Evolutionary conservation across 2,329 filamentous ascomycete genomes (phyloP).

Genomic region (Hyphodiscus sp.): DNA sequence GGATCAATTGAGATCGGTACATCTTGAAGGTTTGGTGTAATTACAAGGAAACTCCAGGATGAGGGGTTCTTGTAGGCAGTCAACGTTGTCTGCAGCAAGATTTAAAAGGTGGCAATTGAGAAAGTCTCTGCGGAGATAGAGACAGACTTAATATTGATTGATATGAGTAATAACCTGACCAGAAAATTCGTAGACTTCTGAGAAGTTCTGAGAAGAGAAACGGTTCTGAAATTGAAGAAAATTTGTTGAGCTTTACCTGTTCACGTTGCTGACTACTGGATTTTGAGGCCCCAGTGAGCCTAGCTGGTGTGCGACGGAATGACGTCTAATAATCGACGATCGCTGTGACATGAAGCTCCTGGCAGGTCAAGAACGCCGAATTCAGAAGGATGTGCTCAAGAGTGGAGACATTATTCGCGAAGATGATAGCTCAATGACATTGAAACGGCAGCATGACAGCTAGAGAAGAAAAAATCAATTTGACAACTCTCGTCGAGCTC

Average conservation of each 20-base stretch:
- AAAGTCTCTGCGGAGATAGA: background rate
- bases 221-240: background rate
- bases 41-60: conserved; percentile 1
- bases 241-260: background rate
- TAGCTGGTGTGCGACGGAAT: background rate
- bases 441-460: too few relatives aligned
- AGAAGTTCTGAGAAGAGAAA: background rate
- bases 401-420: background rate
- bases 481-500: too few relatives aligned
- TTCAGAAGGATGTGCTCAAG: background rate
- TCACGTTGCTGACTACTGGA: background rate
- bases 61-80: background rate
- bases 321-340: background rate
- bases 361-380: background rate
- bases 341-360: background rate
- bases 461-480: too few relatives aligned
- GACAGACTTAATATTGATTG: background rate
- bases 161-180: background rate
- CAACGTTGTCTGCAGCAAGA: background rate
- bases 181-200: background rate
- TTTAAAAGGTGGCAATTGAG: background rate
- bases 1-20: conserved; percentile 27
- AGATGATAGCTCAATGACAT: background rate
- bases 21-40: conserved; percentile 13
- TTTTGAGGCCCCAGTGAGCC: too few relatives aligned